A percentile compares a stretch with the other conserved stretches of the same genome.
phyloP scores from a whole-genome alignment of 192 early-diverging fungal species.

The Dispira simplex region DNA sequence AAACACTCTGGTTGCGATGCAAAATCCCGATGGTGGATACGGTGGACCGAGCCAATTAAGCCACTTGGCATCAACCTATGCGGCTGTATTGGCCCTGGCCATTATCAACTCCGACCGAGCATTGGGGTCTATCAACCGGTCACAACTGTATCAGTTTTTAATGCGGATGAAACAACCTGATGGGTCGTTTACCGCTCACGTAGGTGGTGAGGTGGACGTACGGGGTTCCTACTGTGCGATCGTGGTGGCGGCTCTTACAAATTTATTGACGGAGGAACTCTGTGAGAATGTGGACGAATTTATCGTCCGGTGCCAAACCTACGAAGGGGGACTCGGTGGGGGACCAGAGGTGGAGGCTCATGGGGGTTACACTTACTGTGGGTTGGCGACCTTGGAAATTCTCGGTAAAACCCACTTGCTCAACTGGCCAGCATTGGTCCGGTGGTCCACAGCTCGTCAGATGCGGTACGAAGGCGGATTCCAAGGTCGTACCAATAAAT shows the following conservation, averaged over 20 bases:
- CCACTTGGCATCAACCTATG: constrained; percentile 84
- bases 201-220: constrained; percentile 87
- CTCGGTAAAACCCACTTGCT: constrained; percentile 46
- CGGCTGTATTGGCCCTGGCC: constrained; percentile 66
- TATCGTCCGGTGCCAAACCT: constrained; percentile 69
- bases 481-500: constrained; percentile 89
- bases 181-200: constrained; percentile 82
- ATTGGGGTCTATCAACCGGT: constrained; percentile 44
- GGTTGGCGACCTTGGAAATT: constrained; percentile 70
- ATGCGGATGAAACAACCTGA: constrained; percentile 67
- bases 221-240: constrained; percentile 81
- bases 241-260: constrained; percentile 57
- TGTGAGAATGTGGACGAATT: constrained; percentile 44
- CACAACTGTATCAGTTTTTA: constrained; percentile 53
- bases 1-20: constrained; percentile 41
- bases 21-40: constrained; percentile 63
- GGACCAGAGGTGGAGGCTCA: constrained; percentile 81
- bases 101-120: constrained; percentile 61
- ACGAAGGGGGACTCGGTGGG: constrained; percentile 83
- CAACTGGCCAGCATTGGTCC: constrained; percentile 37
- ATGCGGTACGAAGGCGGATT: constrained; percentile 91
- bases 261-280: constrained; percentile 71
- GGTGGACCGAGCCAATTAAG: constrained; percentile 75
- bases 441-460: constrained; percentile 67
- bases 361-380: constrained; percentile 93